A percentile compares a stretch with the other conserved stretches of the same genome.
Evolutionary conservation across 495 filamentous ascomycete genomes (phyloP).

Genomic region (Talaromyces thailandensis): DNA sequence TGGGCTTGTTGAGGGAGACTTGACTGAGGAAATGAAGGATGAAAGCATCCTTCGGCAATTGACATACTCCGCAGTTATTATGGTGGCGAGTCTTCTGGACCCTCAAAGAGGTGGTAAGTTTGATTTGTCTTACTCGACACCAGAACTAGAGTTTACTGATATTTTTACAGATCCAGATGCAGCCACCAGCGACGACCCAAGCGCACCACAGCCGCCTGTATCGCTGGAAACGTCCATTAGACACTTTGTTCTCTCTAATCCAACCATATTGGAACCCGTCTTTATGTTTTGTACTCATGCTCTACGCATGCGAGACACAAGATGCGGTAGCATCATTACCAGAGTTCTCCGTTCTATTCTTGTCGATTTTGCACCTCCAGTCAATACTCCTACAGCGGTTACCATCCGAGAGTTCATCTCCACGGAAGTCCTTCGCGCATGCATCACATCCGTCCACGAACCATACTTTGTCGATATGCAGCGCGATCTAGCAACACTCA

Average conservation of each 20-base stretch:
- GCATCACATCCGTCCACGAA: conserved; percentile 83
- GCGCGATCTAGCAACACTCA: conserved; percentile 81
- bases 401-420: conserved; percentile 88
- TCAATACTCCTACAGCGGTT: conserved; percentile 42
- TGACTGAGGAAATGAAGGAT: conserved; percentile 95
- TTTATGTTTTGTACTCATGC: conserved; percentile 87
- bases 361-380: conserved; percentile 58
- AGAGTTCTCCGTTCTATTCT: conserved; percentile 76
- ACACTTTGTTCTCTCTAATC: conserved; percentile 71
- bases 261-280: conserved; percentile 73
- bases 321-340: conserved; percentile 78
- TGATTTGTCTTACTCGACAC: neutral
- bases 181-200: conserved; percentile 30
- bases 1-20: conserved; percentile 54
- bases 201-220: conserved; percentile 23
- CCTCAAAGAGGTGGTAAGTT: conserved; percentile 46
- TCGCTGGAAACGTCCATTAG: conserved; percentile 46
- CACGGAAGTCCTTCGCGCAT: conserved; percentile 71
- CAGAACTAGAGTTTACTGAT: conserved; percentile 8
- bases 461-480: conserved; percentile 95
- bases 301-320: conserved; percentile 81
- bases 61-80: conserved; percentile 81
- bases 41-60: conserved; percentile 94
- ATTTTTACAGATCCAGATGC: conserved; percentile 28
- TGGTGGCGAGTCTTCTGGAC: conserved; percentile 82